phyloP scores from a whole-genome alignment of 257 asterid genomes.

The Knoxia roxburghii region DNA sequence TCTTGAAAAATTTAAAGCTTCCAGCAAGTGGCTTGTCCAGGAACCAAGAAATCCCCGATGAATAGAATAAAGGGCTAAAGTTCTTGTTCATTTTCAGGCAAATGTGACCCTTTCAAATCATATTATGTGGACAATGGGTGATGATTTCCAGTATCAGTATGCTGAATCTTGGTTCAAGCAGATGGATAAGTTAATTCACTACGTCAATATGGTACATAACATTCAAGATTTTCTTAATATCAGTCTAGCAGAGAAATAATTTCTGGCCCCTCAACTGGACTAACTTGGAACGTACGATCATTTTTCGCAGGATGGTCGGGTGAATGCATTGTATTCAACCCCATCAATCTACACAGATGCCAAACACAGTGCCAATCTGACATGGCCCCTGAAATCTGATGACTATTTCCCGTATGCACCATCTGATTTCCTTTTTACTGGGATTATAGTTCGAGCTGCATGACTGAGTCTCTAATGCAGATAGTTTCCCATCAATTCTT shows the following conservation, averaged over 20 bases:
- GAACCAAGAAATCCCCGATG: neutral
- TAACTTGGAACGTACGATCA: too few species aligned
- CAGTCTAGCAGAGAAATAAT: neutral
- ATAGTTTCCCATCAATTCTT: slow-evolving; percentile 13
- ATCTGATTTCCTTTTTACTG: slow-evolving; percentile 11
- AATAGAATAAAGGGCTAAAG: slow-evolving; percentile 1
- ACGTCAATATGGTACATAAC: slow-evolving; percentile 64
- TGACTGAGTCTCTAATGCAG: neutral
- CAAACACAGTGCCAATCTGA: slow-evolving; percentile 45
- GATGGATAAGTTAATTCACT: slow-evolving; percentile 88
- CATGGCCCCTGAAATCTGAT: slow-evolving; percentile 76
- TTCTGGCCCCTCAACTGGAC: neutral
- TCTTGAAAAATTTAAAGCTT: neutral
- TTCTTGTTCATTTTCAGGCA: slow-evolving; percentile 40
- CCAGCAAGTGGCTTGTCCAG: neutral
- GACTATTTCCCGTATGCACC: slow-evolving; percentile 83
- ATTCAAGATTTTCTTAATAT: neutral
- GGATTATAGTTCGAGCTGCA: neutral
- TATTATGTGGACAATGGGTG: slow-evolving; percentile 97
- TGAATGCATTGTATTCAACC: slow-evolving; percentile 82
- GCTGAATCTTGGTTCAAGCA: slow-evolving; percentile 92
- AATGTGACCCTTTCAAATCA: slow-evolving; percentile 79
- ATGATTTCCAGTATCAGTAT: slow-evolving; percentile 76
- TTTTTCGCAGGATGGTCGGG: slow-evolving; percentile 69
- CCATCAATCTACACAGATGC: slow-evolving; percentile 83